Percentiles rank a stretch among this genome's conserved stretches.
Conservation (phyloP, 2,329 filamentous ascomycete genomes). For the Paraphoma chrysanthemicola region DNA sequence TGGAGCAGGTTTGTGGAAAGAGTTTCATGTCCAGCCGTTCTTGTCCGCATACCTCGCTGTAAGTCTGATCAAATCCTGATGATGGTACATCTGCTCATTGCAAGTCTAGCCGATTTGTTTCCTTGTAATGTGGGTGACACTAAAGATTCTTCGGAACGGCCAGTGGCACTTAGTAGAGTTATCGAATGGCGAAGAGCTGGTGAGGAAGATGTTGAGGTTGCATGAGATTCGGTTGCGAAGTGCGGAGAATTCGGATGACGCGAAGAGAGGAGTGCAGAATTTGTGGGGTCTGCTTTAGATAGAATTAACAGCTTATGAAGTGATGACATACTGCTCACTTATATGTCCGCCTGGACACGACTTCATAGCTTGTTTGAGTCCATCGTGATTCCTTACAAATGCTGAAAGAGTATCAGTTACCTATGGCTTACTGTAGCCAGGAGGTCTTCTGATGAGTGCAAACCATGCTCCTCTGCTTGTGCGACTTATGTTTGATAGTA, state of each 20-base stretch:
- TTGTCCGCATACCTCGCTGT: slow-evolving; percentile 51
- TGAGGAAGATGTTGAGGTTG: slow-evolving; percentile 37
- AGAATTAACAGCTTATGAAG: background rate
- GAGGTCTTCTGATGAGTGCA: no score
- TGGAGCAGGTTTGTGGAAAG: slow-evolving; percentile 47
- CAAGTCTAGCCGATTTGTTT: slow-evolving; percentile 38
- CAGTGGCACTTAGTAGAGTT: slow-evolving; percentile 44
- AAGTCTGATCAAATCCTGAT: slow-evolving; percentile 16
- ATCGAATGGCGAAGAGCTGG: slow-evolving; percentile 32
- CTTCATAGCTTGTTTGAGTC: no score
- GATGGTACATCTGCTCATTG: background rate
- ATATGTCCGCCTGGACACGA: no score
- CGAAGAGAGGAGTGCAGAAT: slow-evolving; percentile 1
- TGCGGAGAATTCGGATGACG: slow-evolving; percentile 3
- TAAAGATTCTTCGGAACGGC: slow-evolving; percentile 35
- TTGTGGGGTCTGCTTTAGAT: slow-evolving; percentile 8
- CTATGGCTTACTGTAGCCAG: no score
- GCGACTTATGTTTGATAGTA: no score
- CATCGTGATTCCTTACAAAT: no score
- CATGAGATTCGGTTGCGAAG: slow-evolving; percentile 34
- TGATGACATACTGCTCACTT: background rate
- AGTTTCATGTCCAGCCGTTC: slow-evolving; percentile 45
- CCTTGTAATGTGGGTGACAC: slow-evolving; percentile 32
- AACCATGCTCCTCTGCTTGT: no score
- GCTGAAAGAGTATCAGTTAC: no score